Evolutionary conservation across 768 basidiomycete species (phyloP).

Genomic region (Clitopilus passeckerianus): DNA sequence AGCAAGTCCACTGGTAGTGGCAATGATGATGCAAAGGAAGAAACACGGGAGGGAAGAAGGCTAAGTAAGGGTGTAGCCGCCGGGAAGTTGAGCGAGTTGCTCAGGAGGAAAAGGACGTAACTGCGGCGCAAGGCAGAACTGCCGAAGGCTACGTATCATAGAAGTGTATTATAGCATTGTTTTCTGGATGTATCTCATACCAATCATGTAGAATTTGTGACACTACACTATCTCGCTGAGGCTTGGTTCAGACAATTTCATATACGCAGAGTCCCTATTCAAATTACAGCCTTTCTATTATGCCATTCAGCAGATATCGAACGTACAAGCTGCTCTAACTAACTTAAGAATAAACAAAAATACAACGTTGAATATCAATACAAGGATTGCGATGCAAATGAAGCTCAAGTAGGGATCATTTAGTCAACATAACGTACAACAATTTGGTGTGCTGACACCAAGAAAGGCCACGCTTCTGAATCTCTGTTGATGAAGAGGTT

Average conservation of each 20-base stretch:
- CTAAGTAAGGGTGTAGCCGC: constrained; percentile 47
- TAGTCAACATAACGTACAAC: neutral
- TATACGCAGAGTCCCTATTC: neutral
- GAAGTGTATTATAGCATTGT: neutral
- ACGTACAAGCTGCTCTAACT: neutral
- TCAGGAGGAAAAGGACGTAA: constrained; percentile 29
- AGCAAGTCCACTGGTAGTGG: constrained; percentile 14
- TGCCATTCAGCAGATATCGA: too few species aligned
- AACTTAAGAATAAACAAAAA: neutral
- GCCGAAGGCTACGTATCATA: neutral
- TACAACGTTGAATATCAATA: neutral
- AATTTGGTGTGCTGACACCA: neutral
- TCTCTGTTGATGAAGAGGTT: neutral
- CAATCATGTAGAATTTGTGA: neutral
- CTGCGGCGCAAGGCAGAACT: neutral
- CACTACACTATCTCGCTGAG: neutral
- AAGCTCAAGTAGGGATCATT: neutral
- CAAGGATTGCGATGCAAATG: neutral
- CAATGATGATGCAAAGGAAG: neutral
- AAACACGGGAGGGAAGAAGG: neutral
- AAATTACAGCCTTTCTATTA: neutral
- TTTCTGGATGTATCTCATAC: neutral
- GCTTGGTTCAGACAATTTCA: neutral
- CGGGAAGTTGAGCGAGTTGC: constrained; percentile 48
- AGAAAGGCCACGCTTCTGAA: neutral